Evolutionary conservation across 2,329 filamentous ascomycete genomes (phyloP).

Genomic region (Parasarocladium wereldwijsianum): DNA sequence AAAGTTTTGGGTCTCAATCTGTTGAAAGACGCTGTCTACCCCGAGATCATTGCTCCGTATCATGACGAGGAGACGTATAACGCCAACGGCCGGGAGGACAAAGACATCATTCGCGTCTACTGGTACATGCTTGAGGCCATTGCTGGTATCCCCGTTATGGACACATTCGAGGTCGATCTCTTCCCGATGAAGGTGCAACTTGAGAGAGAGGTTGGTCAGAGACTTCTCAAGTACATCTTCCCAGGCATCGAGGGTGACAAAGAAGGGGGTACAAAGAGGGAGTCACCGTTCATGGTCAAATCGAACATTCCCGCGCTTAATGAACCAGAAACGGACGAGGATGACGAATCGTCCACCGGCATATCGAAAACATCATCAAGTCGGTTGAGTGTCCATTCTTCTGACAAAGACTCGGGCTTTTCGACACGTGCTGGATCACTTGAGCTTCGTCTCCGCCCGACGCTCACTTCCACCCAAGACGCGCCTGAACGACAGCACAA

Average conservation of each 20-base stretch:
- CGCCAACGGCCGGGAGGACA: conserved; percentile 29
- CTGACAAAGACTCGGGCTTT: conserved; percentile 33
- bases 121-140: conserved; percentile 99
- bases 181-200: conserved; percentile 90
- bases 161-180: conserved; percentile 88
- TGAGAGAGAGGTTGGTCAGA: conserved; percentile 83
- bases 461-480: conserved; percentile 53
- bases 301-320: conserved; percentile 14
- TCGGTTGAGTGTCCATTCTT: conserved; percentile 19
- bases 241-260: conserved; percentile 59
- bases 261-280: conserved; percentile 30
- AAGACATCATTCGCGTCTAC: conserved; percentile 83
- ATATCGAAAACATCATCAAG: conserved; percentile 18
- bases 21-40: conserved; percentile 80
- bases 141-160: conserved; percentile 91
- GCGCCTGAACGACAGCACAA: conserved; percentile 19
- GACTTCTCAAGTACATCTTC: conserved; percentile 94
- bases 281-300: conserved; percentile 44
- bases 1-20: conserved; percentile 82
- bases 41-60: conserved; percentile 89
- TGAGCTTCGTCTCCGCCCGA: conserved; percentile 71
- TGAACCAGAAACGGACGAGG: conserved; percentile 32
- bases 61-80: conserved; percentile 47
- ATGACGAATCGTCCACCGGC: conserved; percentile 26
- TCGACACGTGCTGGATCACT: conserved; percentile 56